Percentiles rank a stretch among this genome's conserved stretches.
Conservation (phyloP, 164 flowering plant genomes). For the Vitis cinerea region DNA sequence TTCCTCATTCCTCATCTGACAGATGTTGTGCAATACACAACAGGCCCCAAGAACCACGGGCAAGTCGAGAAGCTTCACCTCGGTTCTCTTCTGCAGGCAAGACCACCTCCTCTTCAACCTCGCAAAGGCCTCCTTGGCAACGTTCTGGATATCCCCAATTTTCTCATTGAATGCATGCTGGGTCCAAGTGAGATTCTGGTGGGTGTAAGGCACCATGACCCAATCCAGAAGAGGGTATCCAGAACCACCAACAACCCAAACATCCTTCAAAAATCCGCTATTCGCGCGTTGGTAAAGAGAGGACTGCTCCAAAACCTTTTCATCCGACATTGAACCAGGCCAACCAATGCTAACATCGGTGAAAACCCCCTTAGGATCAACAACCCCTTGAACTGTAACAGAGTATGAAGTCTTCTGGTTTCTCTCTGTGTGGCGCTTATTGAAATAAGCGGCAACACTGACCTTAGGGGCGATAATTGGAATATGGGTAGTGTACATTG, state of each 20-base stretch:
- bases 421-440: slow-evolving; percentile 74
- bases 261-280: slow-evolving; percentile 43
- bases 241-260: slow-evolving; percentile 60
- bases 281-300: slow-evolving; percentile 52
- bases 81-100: slow-evolving; percentile 83
- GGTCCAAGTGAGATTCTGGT: slow-evolving; percentile 72
- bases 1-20: slow-evolving; percentile 63
- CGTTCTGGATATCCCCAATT: slow-evolving; percentile 38
- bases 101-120: slow-evolving; percentile 74
- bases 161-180: slow-evolving; percentile 79
- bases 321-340: slow-evolving; percentile 84
- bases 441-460: slow-evolving; percentile 65
- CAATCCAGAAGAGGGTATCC: slow-evolving; percentile 69
- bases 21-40: slow-evolving; percentile 79
- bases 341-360: slow-evolving; percentile 81
- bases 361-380: slow-evolving; percentile 60
- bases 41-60: slow-evolving; percentile 85
- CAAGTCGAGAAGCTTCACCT: slow-evolving; percentile 77
- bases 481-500: slow-evolving; percentile 80
- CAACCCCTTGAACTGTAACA: slow-evolving; percentile 77
- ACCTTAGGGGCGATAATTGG: slow-evolving; percentile 80
- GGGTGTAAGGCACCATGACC: slow-evolving; percentile 71
- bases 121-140: slow-evolving; percentile 54
- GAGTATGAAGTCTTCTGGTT: slow-evolving; percentile 89
- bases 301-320: slow-evolving; percentile 63